Evolutionary conservation across 1,284 basidiomycete genomes (phyloP).

Genomic region (Puccinia triticina): DNA sequence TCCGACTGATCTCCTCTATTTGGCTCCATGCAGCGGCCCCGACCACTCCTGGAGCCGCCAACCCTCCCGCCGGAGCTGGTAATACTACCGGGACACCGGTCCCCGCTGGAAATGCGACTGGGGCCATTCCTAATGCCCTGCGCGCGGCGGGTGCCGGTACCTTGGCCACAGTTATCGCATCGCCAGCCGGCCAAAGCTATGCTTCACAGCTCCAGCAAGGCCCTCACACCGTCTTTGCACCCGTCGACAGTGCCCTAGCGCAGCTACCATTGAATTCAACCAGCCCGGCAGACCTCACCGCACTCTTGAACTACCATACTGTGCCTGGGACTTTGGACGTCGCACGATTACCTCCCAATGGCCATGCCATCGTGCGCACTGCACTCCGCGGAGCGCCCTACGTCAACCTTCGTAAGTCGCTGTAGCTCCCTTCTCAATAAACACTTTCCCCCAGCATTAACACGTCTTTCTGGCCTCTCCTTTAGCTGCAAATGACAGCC

Average conservation of each 20-base stretch:
- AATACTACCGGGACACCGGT: constrained; percentile 9
- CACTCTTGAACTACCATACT: constrained; percentile 36
- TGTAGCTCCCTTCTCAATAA: not conserved
- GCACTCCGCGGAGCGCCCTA: constrained; percentile 14
- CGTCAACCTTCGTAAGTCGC: constrained; percentile 44
- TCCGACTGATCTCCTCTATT: not conserved
- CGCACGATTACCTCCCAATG: constrained; percentile 21
- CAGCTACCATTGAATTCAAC: constrained; percentile 24
- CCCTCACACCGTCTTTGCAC: constrained; percentile 38
- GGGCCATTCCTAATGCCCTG: constrained; percentile 21
- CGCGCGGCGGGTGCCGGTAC: constrained; percentile 30
- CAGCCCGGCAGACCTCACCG: constrained; percentile 41
- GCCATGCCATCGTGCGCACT: constrained; percentile 38
- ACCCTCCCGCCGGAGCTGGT: not conserved
- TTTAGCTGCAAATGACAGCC: constrained; percentile 41
- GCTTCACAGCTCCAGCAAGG: constrained; percentile 34
- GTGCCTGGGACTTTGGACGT: constrained; percentile 37
- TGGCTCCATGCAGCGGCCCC: not conserved
- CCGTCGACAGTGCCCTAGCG: constrained; percentile 26
- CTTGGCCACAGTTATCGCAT: constrained; percentile 13
- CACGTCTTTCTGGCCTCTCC: not conserved
- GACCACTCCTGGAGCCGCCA: not conserved
- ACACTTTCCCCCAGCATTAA: not conserved
- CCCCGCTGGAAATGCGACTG: constrained; percentile 5
- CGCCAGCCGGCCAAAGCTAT: constrained; percentile 23